These are phyloP conservation scores for Cladophialophora yegresii DNA, from an alignment of 2,329 filamentous ascomycete species.

Conservation along the genomic window DNA sequence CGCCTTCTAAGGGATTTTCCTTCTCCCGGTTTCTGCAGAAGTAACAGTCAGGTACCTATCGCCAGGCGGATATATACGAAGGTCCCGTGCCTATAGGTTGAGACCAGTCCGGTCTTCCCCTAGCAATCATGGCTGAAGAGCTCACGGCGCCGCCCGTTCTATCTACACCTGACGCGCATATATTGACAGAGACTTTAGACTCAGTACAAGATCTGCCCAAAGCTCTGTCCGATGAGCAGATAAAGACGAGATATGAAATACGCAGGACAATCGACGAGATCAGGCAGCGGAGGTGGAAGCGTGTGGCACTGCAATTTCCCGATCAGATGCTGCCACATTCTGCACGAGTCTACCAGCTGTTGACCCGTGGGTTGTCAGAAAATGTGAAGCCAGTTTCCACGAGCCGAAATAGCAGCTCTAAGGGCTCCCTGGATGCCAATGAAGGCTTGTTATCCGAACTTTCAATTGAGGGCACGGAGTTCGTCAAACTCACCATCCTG, in stretches of 20 bases:
- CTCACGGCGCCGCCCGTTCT: slow-evolving; percentile 58
- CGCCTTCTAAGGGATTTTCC: not conserved
- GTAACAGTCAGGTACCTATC: not conserved
- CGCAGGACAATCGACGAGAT: slow-evolving; percentile 76
- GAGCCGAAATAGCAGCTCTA: not conserved
- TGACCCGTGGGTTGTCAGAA: slow-evolving; percentile 57
- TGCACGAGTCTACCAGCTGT: slow-evolving; percentile 70
- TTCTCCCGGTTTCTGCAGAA: not conserved
- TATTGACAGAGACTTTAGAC: slow-evolving; percentile 56
- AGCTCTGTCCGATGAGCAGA: slow-evolving; percentile 64
- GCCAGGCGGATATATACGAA: not conserved
- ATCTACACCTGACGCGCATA: slow-evolving; percentile 63
- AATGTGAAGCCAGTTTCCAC: slow-evolving; percentile 1
- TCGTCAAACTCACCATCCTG: slow-evolving; percentile 70
- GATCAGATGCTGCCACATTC: slow-evolving; percentile 89
- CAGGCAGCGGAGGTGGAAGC: slow-evolving; percentile 66
- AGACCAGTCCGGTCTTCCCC: not conserved
- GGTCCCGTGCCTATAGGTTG: not conserved
- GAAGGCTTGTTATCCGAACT: slow-evolving; percentile 18
- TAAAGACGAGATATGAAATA: slow-evolving; percentile 81
- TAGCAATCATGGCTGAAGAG: slow-evolving; percentile 23
- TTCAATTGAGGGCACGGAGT: slow-evolving; percentile 27
- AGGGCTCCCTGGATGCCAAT: not conserved
- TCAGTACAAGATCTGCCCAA: slow-evolving; percentile 31
- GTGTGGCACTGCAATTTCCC: slow-evolving; percentile 91